These are phyloP conservation scores for Fusarium sp. DNA, from an alignment of 2,329 filamentous ascomycete genomes.

Conservation along the genomic window DNA sequence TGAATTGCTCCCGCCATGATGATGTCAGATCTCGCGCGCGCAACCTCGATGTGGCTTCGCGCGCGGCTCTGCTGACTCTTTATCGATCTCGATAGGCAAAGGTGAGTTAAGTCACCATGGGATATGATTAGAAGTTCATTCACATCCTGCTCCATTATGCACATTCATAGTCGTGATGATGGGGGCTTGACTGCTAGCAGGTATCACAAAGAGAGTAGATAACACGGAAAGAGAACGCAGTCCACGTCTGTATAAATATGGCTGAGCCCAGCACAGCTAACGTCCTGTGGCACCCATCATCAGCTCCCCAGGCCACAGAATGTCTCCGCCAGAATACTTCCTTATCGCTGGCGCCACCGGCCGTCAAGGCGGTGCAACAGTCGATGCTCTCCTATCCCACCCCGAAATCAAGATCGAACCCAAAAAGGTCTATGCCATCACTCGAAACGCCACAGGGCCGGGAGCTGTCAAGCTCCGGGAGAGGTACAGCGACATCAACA, in stretches of 20 bases:
- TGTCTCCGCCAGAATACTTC: slow-evolving; percentile 17
- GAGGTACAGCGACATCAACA: slow-evolving; percentile 56
- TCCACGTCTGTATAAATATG: no score
- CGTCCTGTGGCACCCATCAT: background rate
- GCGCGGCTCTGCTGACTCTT: background rate
- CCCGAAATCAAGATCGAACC: slow-evolving; percentile 56
- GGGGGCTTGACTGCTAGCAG: no score
- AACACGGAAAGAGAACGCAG: no score
- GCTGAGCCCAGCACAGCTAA: background rate
- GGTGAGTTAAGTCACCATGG: background rate
- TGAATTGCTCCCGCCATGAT: background rate
- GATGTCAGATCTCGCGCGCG: background rate
- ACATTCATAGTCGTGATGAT: background rate
- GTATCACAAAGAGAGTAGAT: background rate
- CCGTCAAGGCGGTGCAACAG: slow-evolving; percentile 46
- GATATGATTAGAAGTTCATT: background rate
- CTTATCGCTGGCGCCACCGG: slow-evolving; percentile 47
- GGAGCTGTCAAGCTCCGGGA: slow-evolving; percentile 48
- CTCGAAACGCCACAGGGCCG: slow-evolving; percentile 59
- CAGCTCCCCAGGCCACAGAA: background rate
- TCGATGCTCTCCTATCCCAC: slow-evolving; percentile 42
- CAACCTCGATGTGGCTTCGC: background rate
- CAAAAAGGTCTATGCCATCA: slow-evolving; percentile 58
- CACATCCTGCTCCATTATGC: background rate
- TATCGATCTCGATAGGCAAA: background rate